A percentile compares a stretch with the other conserved stretches of the same genome.
These are phyloP conservation scores for Nidula microcarpa DNA, from an alignment of 768 basidiomycete species.

Conservation along the genomic window DNA sequence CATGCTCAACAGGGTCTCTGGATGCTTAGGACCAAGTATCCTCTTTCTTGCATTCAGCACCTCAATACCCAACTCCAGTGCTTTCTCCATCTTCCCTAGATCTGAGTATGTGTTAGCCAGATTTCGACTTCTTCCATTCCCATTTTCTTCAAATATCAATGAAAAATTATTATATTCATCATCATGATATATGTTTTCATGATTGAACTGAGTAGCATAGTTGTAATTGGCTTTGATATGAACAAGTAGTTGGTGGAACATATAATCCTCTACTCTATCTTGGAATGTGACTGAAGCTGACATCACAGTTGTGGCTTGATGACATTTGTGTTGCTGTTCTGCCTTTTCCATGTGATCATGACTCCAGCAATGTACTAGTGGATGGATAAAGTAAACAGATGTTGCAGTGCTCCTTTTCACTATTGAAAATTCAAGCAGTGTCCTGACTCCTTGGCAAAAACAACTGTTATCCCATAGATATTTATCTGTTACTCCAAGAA, in stretches of 20 bases:
- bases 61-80: too few species aligned
- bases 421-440: neutral
- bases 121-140: conserved; percentile 3
- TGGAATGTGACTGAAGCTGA: neutral
- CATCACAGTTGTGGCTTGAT: neutral
- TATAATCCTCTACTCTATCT: neutral
- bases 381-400: neutral
- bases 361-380: neutral
- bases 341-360: neutral
- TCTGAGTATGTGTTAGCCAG: too few species aligned
- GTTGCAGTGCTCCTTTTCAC: neutral
- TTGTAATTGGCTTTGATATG: neutral
- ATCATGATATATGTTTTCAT: conserved; percentile 3
- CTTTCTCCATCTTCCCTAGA: too few species aligned
- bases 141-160: conserved; percentile 3
- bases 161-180: conserved; percentile 2
- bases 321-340: neutral
- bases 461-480: neutral
- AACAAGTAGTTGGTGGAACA: neutral
- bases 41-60: too few species aligned
- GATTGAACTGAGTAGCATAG: neutral
- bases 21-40: too few species aligned
- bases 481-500: neutral
- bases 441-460: neutral
- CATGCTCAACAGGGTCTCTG: too few species aligned